phyloP scores from a whole-genome alignment of 2,329 filamentous ascomycete genomes.

The Huntiella savannae region DNA sequence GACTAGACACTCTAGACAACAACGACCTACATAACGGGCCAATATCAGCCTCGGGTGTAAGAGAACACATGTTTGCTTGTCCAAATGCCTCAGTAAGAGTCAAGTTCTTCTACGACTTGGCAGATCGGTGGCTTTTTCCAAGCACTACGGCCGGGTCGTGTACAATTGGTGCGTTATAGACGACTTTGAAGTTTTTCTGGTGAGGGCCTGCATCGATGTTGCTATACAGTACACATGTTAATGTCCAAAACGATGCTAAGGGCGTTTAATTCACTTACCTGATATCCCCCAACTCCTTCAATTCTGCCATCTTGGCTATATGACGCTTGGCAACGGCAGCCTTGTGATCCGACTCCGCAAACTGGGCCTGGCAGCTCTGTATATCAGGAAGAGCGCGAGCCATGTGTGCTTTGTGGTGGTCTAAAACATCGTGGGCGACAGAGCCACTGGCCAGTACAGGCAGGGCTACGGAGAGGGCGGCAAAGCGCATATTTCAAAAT shows the following conservation, averaged over 20 bases:
- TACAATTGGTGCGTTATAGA: no score
- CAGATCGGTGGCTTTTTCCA: constrained; percentile 21
- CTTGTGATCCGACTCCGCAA: constrained; percentile 7
- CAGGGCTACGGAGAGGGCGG: constrained; percentile 2
- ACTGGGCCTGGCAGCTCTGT: constrained; percentile 12
- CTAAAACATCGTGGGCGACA: constrained; percentile 3
- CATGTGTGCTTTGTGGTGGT: constrained; percentile 3
- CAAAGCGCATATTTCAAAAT: constrained; percentile 2
- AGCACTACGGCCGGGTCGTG: constrained; percentile 13
- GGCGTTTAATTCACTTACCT: no score
- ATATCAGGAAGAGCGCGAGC: constrained; percentile 4
- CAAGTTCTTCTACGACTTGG: constrained; percentile 16
- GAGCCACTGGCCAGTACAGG: neutral
- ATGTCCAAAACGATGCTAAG: no score
- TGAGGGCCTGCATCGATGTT: no score
- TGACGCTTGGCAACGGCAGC: constrained; percentile 12
- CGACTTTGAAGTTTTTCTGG: no score
- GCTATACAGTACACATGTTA: no score
- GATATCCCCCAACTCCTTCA: constrained; percentile 1
- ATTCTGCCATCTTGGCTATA: constrained; percentile 6
- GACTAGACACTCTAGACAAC: neutral
- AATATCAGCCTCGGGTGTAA: constrained; percentile 30
- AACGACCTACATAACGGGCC: constrained; percentile 24
- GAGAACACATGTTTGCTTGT: constrained; percentile 24
- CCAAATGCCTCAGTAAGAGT: constrained; percentile 20